phyloP scores from a whole-genome alignment of 1,284 basidiomycete genomes.

The Serendipita sp. region DNA sequence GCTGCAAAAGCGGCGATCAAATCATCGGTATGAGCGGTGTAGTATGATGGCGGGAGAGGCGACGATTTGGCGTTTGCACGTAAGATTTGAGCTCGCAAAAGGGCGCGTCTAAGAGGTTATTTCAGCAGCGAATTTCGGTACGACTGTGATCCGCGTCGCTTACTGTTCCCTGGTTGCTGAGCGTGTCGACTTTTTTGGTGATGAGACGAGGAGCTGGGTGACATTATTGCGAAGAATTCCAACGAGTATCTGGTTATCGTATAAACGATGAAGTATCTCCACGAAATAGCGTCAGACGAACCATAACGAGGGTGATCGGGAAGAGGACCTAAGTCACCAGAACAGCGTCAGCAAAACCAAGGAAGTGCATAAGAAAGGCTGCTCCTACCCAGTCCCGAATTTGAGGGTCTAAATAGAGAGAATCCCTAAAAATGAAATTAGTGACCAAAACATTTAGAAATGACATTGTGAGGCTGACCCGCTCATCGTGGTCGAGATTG shows the following conservation, averaged over 20 bases:
- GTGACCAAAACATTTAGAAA: not conserved
- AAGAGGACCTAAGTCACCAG: constrained; percentile 47
- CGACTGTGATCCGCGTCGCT: constrained; percentile 24
- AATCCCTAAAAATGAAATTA: constrained; percentile 32
- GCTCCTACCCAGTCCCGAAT: constrained; percentile 70
- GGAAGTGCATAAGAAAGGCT: not conserved
- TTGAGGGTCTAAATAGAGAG: constrained; percentile 81
- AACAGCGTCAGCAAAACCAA: not conserved
- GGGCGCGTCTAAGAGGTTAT: constrained; percentile 49
- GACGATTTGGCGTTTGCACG: constrained; percentile 68
- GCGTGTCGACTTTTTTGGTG: constrained; percentile 69
- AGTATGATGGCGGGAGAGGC: constrained; percentile 61
- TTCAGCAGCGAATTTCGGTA: not conserved
- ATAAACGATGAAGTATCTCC: not conserved
- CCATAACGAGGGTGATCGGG: constrained; percentile 97
- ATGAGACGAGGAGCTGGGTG: constrained; percentile 68
- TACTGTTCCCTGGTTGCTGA: constrained; percentile 87
- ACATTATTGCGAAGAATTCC: constrained; percentile 92
- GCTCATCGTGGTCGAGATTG: not conserved
- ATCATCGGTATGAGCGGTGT: constrained; percentile 59
- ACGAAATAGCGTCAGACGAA: constrained; percentile 25
- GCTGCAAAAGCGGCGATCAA: constrained; percentile 57
- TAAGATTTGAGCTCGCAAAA: constrained; percentile 71
- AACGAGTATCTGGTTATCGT: constrained; percentile 63
- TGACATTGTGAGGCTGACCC: not conserved